These are phyloP conservation scores for Trifolium dubium DNA, from an alignment of 306 rosid species.

Conservation along the genomic window DNA sequence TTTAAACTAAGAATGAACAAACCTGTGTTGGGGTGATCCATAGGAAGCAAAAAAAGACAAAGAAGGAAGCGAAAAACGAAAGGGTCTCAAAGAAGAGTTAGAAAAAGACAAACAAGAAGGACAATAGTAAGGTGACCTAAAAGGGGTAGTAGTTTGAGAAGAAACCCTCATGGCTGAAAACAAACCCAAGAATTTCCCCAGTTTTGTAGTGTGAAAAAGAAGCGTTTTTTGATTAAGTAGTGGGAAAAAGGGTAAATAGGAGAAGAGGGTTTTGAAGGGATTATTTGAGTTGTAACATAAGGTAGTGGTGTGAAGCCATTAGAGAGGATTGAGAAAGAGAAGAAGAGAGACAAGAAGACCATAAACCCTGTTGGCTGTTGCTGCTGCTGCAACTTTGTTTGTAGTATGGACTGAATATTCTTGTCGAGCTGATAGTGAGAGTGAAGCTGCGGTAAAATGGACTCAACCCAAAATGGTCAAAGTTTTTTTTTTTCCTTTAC, in stretches of 20 bases:
- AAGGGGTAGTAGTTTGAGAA: conserved; percentile 50
- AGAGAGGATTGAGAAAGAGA: background rate
- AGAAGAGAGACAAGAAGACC: background rate
- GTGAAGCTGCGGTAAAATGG: background rate
- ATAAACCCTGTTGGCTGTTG: background rate
- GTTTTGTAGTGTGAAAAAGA: conserved; percentile 42
- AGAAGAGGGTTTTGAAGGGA: background rate
- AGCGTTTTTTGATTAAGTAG: background rate
- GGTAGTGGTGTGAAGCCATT: background rate
- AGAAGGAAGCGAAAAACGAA: conserved; percentile 50
- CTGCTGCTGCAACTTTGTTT: background rate
- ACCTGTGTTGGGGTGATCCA: conserved; percentile 56
- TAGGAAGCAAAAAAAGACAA: conserved; percentile 54
- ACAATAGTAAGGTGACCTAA: conserved; percentile 51
- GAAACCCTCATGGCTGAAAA: conserved; percentile 69
- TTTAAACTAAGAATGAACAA: conserved; percentile 4
- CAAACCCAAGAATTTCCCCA: conserved; percentile 59
- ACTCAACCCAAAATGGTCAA: background rate
- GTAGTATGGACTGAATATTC: background rate
- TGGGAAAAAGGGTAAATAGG: background rate
- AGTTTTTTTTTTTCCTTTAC: background rate
- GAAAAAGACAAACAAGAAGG: conserved; percentile 62
- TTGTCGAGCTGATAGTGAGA: background rate
- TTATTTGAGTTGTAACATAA: background rate
- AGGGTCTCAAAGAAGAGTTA: conserved; percentile 47